Conservation (phyloP, 2,329 filamentous ascomycete genomes). For the Apiospora pterosperma region DNA sequence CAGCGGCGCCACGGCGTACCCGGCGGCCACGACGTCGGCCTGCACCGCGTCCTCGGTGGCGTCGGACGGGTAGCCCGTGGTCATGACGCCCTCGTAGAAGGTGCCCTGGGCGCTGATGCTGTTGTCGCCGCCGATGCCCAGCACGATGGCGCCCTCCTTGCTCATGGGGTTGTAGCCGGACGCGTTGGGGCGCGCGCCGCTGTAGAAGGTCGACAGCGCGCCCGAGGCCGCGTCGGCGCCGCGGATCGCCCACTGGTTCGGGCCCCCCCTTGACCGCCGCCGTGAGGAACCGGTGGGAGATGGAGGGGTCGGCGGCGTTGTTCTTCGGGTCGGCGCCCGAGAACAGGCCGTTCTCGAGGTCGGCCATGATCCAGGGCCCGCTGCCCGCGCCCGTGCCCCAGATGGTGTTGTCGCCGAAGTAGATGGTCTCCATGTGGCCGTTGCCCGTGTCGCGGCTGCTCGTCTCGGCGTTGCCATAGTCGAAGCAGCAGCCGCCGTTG, state of each 20-base stretch:
- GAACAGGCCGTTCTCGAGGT: conserved; percentile 66
- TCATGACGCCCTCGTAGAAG: conserved; percentile 66
- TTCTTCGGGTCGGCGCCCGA: conserved; percentile 43
- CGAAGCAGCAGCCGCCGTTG: conserved; percentile 54
- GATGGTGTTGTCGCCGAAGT: conserved; percentile 52
- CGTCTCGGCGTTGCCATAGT: conserved; percentile 56
- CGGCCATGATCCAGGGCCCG: conserved; percentile 67
- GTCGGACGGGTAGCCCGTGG: conserved; percentile 57
- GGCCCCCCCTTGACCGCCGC: conserved; percentile 51
- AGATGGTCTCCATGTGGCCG: conserved; percentile 68
- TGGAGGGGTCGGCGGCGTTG: conserved; percentile 50
- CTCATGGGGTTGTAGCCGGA: conserved; percentile 59
- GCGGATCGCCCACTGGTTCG: conserved; percentile 56
- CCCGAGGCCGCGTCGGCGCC: conserved; percentile 55
- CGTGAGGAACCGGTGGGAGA: conserved; percentile 54
- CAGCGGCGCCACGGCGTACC: conserved; percentile 47
- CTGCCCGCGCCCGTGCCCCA: conserved; percentile 56
- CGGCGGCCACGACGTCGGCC: conserved; percentile 57
- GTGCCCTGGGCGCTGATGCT: conserved; percentile 57
- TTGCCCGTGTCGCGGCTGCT: conserved; percentile 52
- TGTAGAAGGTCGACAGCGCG: conserved; percentile 55
- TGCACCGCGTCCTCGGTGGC: conserved; percentile 55
- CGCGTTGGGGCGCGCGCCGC: conserved; percentile 47
- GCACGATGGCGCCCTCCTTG: conserved; percentile 63
- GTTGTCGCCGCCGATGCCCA: conserved; percentile 71